phyloP scores from a whole-genome alignment of 257 asterid genomes.

The Salvia splendens region DNA sequence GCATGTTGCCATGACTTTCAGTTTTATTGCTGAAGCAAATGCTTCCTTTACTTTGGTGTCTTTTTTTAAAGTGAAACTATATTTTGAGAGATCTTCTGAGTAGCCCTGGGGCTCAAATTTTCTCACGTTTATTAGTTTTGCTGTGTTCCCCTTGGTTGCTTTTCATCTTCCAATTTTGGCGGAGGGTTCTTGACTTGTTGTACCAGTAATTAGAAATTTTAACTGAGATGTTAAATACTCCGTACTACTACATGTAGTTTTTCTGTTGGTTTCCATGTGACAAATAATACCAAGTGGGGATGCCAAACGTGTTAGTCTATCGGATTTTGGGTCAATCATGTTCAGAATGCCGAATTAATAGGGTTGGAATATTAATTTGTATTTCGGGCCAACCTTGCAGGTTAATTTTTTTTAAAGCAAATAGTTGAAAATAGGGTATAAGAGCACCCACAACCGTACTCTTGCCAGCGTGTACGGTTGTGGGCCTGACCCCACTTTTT shows the following conservation, averaged over 20 bases:
- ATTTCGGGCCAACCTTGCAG: too few species aligned
- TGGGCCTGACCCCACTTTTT: too few species aligned
- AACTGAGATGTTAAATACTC: neutral
- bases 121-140: neutral
- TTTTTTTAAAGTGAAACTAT: constrained; percentile 7
- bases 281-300: too few species aligned
- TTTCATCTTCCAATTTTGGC: constrained; percentile 29
- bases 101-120: constrained; percentile 18
- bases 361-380: too few species aligned
- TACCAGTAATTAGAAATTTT: constrained; percentile 18
- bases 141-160: constrained; percentile 22
- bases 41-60: constrained; percentile 31
- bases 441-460: too few species aligned
- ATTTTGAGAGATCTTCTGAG: constrained; percentile 13
- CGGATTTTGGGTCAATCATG: too few species aligned
- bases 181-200: neutral
- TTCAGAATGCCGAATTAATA: too few species aligned
- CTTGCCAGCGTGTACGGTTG: too few species aligned
- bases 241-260: neutral
- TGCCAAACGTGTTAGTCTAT: too few species aligned
- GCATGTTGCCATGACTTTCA: constrained; percentile 16
- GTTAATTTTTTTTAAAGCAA: too few species aligned
- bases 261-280: too few species aligned
- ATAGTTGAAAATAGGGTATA: too few species aligned
- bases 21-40: constrained; percentile 32